phyloP scores from a whole-genome alignment of 2,329 filamentous ascomycete species.

The Cercospora zeae-maydis region DNA sequence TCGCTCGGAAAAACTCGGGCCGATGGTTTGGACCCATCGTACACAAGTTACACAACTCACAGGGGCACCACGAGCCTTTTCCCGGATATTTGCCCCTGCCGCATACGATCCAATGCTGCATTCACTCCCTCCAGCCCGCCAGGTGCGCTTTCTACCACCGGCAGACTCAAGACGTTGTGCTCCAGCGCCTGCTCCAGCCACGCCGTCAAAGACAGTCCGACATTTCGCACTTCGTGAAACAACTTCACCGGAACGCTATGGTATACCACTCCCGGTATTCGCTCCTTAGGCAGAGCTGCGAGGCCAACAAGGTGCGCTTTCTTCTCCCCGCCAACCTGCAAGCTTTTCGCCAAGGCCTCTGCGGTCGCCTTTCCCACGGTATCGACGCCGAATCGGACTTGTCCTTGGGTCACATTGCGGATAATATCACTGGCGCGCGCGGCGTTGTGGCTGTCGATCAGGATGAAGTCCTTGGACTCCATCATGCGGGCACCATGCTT shows the following conservation, averaged over 20 bases:
- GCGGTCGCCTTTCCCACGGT: conserved; percentile 24
- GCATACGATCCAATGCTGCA: conserved; percentile 21
- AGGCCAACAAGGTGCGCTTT: conserved; percentile 58
- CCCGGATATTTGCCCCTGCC: conserved; percentile 20
- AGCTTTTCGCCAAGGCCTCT: conserved; percentile 16
- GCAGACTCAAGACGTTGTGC: conserved; percentile 9
- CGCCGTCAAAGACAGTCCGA: conserved; percentile 16
- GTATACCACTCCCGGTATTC: conserved; percentile 46
- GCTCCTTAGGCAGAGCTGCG: conserved; percentile 61
- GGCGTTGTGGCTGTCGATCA: conserved; percentile 21
- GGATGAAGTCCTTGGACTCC: conserved; percentile 17
- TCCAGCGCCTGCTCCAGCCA: conserved; percentile 22
- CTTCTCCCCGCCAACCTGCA: conserved; percentile 6
- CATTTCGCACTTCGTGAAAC: conserved; percentile 55
- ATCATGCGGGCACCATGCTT: conserved; percentile 22
- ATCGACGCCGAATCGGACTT: conserved; percentile 19
- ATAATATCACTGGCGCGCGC: conserved; percentile 19
- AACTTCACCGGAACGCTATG: conserved; percentile 70
- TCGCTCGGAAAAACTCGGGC: background rate
- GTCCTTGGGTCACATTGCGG: conserved; percentile 11
- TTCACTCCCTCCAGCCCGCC: conserved; percentile 21
- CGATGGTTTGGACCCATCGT: background rate
- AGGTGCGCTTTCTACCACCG: conserved; percentile 14
- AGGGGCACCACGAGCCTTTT: conserved; percentile 23
- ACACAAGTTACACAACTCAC: background rate